Conservation (phyloP, 768 basidiomycete species). For the Boletus bicolor region DNA sequence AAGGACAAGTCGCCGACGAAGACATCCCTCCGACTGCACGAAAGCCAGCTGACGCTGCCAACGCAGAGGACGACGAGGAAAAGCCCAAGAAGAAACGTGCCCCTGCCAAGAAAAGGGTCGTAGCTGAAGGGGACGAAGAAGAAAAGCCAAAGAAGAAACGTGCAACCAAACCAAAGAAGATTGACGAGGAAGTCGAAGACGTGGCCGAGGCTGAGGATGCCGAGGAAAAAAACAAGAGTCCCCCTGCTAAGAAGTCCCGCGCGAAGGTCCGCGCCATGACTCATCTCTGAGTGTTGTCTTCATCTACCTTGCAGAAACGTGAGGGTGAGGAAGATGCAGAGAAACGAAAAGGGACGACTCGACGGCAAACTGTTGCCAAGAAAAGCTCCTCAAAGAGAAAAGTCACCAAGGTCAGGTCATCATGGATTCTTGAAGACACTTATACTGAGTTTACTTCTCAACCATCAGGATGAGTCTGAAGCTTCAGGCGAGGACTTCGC, state of each 20-base stretch:
- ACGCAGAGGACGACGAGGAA: slow-evolving; percentile 45
- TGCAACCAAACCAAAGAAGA: slow-evolving; percentile 30
- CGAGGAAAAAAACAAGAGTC: slow-evolving; percentile 31
- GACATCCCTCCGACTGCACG: slow-evolving; percentile 76
- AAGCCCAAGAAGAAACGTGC: slow-evolving; percentile 53
- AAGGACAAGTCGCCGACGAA: slow-evolving; percentile 75
- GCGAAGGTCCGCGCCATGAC: slow-evolving; percentile 32
- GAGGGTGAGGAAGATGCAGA: slow-evolving; percentile 33
- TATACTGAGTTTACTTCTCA: neutral
- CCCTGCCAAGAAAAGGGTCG: slow-evolving; percentile 35
- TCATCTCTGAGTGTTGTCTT: slow-evolving; percentile 9
- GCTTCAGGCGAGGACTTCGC: slow-evolving; percentile 47
- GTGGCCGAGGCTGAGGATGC: slow-evolving; percentile 22
- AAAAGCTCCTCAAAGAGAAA: slow-evolving; percentile 48
- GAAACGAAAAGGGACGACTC: slow-evolving; percentile 49
- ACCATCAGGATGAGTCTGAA: slow-evolving; percentile 33
- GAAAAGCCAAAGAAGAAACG: slow-evolving; percentile 37
- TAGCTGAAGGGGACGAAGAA: slow-evolving; percentile 34
- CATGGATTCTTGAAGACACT: neutral
- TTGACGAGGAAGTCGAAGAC: slow-evolving; percentile 33
- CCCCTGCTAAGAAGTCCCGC: slow-evolving; percentile 34
- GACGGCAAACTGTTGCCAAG: slow-evolving; percentile 43
- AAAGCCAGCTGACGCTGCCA: slow-evolving; percentile 46
- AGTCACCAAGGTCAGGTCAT: slow-evolving; percentile 34
- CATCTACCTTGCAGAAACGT: slow-evolving; percentile 26